Percentiles rank a stretch among this genome's conserved stretches.
These are phyloP conservation scores for Poa annua DNA, from an alignment of 176 grass and related monocot species.

Conservation along the genomic window DNA sequence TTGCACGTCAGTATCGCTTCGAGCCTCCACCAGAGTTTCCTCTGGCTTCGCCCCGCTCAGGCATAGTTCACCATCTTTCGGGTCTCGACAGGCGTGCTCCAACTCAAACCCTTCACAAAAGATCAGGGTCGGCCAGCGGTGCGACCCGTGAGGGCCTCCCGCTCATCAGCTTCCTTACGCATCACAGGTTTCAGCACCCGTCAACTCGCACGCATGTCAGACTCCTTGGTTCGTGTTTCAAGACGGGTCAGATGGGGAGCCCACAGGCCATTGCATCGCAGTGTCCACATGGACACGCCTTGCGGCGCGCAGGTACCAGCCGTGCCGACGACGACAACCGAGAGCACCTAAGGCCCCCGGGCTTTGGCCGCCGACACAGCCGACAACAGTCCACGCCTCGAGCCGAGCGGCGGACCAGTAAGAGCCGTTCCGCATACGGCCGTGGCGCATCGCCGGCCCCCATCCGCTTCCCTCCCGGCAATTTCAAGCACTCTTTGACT, in stretches of 20 bases:
- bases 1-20: slow-evolving; percentile 86
- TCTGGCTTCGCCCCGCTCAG: slow-evolving; percentile 59
- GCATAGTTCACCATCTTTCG: slow-evolving; percentile 93
- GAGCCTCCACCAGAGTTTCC: slow-evolving; percentile 91
- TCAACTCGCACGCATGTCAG: slow-evolving; percentile 45
- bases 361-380: slow-evolving; percentile 43
- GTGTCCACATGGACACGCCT: neutral
- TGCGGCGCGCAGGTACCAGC: no score
- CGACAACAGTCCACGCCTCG: slow-evolving; percentile 41
- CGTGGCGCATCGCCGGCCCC: slow-evolving; percentile 60
- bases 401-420: slow-evolving; percentile 45
- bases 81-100: slow-evolving; percentile 79
- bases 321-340: neutral
- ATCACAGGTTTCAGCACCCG: slow-evolving; percentile 8
- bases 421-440: slow-evolving; percentile 39
- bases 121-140: slow-evolving; percentile 63
- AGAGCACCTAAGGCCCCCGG: slow-evolving; percentile 2
- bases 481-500: slow-evolving; percentile 70
- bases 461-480: slow-evolving; percentile 67
- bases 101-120: slow-evolving; percentile 72
- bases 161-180: slow-evolving; percentile 7
- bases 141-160: slow-evolving; percentile 23
- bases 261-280: slow-evolving; percentile 33
- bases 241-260: slow-evolving; percentile 70
- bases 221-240: slow-evolving; percentile 87